Evolutionary conservation across 495 filamentous ascomycete genomes (phyloP), one percentile per base, ranked within the genome.

Genomic region (Collariella sp.): DNA sequence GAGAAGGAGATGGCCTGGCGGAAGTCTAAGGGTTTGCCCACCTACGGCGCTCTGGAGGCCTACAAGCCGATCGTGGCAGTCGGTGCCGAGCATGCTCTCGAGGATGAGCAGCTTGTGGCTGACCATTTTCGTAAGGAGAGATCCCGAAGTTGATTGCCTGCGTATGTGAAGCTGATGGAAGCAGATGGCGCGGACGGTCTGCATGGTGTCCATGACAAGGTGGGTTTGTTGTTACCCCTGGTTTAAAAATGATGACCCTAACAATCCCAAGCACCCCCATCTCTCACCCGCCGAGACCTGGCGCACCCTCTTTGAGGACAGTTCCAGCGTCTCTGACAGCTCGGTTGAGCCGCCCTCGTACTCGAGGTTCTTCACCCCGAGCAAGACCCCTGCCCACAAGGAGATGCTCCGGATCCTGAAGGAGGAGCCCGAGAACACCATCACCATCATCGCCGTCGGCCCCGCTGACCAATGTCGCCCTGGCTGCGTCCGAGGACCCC

Each of bases 1-100:
- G 89, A 95, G 57, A 85, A 86, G 54, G 93, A 99, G 70, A 81
- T 86, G 62, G 74, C 80, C 62, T 99, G 93, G 91, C 81, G 93
- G 36, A 76, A 78, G 61, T 69, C 78, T 3, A 76, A 81, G 5
- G 85, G 84, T 5, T 75, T 78, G 0, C 76, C 83, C 44, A 83
- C 86, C 5, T 97, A 89, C 56, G 78, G 79, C 41, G 74, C 78
- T 10, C 70, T 99, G 60, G 74, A 75, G 35, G 74, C 77, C 9
- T 81, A 70, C 63, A 89, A 85, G 61, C 94, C 93, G 3, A 63
- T 95, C 15, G 80, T 97, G 24, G 90, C 93, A 6, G 77, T 97
- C 23, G 93, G 93, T 3, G 86, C 93, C 1, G 81, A 87, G 47
- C 82, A 88, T 54, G 88, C 93, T 1, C 72, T 99, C 10, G 89